Conservation (phyloP, 202 grass and related monocot genomes). For the Cymbopogon flexuosus region DNA sequence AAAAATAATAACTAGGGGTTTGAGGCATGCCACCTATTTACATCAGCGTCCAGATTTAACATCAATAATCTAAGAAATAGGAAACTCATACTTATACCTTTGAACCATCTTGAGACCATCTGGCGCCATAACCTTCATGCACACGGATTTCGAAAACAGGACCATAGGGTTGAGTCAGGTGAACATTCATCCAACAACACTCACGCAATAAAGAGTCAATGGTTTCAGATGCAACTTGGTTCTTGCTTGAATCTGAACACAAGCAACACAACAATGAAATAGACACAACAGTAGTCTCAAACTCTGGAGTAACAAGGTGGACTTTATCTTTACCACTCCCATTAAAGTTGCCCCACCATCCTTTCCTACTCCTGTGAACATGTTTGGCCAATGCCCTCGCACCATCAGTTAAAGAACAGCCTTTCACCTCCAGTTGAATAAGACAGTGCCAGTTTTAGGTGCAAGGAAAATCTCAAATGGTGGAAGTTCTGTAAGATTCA, state of each 20-base stretch:
- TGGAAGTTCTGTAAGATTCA: neutral
- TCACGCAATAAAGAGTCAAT: slow-evolving; percentile 53
- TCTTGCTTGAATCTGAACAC: slow-evolving; percentile 65
- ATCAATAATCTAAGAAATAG: neutral
- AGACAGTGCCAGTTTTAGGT: slow-evolving; percentile 27
- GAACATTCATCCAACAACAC: slow-evolving; percentile 82
- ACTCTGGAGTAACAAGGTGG: slow-evolving; percentile 28
- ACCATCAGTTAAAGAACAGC: slow-evolving; percentile 82
- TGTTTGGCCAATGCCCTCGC: slow-evolving; percentile 85
- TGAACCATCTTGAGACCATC: slow-evolving; percentile 77
- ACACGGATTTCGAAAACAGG: slow-evolving; percentile 89
- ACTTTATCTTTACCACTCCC: slow-evolving; percentile 61
- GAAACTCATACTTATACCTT: slow-evolving; percentile 48
- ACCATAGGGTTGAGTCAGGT: slow-evolving; percentile 58
- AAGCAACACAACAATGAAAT: slow-evolving; percentile 11
- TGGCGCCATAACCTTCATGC: slow-evolving; percentile 72
- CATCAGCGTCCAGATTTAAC: neutral
- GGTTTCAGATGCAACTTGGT: slow-evolving; percentile 47
- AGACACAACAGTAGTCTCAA: slow-evolving; percentile 7
- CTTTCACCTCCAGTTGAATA: slow-evolving; percentile 61
- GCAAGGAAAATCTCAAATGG: slow-evolving; percentile 5
- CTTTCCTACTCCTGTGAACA: slow-evolving; percentile 56
- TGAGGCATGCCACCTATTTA: neutral
- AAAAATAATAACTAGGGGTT: neutral
- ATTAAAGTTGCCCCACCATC: slow-evolving; percentile 68